Evolutionary conservation across 495 filamentous ascomycete genomes (phyloP).

Genomic region (Annulohypoxylon moriforme): DNA sequence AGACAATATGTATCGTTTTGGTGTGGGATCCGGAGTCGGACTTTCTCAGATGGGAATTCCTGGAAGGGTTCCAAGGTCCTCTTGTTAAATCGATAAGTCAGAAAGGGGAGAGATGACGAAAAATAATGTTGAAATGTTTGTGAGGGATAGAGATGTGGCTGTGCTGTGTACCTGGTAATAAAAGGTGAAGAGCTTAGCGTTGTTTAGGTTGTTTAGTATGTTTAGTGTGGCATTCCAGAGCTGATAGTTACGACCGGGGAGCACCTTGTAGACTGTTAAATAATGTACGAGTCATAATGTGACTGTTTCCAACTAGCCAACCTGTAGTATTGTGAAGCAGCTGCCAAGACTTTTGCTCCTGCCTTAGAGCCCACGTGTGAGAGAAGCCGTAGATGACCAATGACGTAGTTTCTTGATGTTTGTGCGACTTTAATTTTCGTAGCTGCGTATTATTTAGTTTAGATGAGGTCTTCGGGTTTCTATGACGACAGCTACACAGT

Average conservation of each 20-base stretch:
- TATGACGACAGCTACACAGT: background rate
- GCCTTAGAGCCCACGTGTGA: background rate
- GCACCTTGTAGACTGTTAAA: background rate
- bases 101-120: background rate
- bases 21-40: conserved; percentile 15
- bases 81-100: background rate
- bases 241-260: background rate
- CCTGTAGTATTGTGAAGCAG: background rate
- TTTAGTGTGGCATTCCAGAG: conserved; percentile 2
- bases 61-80: background rate
- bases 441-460: background rate
- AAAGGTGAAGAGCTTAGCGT: background rate
- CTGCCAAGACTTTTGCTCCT: background rate
- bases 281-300: conserved; percentile 10
- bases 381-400: background rate
- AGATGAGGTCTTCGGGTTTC: background rate
- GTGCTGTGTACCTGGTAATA: conserved; percentile 3
- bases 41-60: background rate
- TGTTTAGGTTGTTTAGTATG: too few species aligned
- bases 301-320: background rate
- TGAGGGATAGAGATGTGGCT: conserved; percentile 4
- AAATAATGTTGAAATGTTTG: background rate
- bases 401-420: background rate
- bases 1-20: background rate
- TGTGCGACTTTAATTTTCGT: conserved; percentile 1